A percentile compares a stretch with the other conserved stretches of the same genome.
Conservation (phyloP, 2,329 filamentous ascomycete species). For the Cercospora zeina region DNA sequence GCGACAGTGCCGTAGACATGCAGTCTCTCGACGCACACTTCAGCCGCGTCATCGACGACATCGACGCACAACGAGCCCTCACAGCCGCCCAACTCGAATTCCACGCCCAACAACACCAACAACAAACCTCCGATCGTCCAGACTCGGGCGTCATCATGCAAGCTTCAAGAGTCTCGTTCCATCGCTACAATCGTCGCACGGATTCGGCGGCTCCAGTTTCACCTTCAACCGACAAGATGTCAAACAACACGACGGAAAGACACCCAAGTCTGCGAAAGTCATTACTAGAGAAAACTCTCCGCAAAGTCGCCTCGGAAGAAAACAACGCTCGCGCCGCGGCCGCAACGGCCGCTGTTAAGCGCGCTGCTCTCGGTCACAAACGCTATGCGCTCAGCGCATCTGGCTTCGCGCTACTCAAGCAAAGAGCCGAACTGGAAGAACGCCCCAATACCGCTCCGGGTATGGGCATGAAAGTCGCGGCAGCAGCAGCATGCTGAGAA, state of each 20-base stretch:
- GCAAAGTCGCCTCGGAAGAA: conserved; percentile 8
- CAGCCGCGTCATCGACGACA: conserved; percentile 27
- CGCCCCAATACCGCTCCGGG: neutral
- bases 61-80: conserved; percentile 8
- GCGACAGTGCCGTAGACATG: conserved; percentile 12
- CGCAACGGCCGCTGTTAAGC: conserved; percentile 5
- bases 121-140: conserved; percentile 13
- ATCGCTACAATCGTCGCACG: neutral
- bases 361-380: conserved; percentile 12
- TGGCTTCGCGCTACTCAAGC: conserved; percentile 19
- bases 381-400: conserved; percentile 21
- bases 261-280: conserved; percentile 11
- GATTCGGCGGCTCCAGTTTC: neutral
- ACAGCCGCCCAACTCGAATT: conserved; percentile 16
- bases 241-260: neutral
- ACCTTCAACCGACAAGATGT: neutral
- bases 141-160: conserved; percentile 23
- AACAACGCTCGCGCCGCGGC: conserved; percentile 9
- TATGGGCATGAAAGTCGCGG: neutral
- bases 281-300: conserved; percentile 18
- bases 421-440: conserved; percentile 11
- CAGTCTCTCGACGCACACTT: conserved; percentile 23
- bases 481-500: neutral
- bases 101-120: conserved; percentile 1
- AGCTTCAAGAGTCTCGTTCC: conserved; percentile 7